Base-by-base conservation (phyloP, 2,329 filamentous ascomycete genomes). In the Parastagonospora avenae region DNA sequence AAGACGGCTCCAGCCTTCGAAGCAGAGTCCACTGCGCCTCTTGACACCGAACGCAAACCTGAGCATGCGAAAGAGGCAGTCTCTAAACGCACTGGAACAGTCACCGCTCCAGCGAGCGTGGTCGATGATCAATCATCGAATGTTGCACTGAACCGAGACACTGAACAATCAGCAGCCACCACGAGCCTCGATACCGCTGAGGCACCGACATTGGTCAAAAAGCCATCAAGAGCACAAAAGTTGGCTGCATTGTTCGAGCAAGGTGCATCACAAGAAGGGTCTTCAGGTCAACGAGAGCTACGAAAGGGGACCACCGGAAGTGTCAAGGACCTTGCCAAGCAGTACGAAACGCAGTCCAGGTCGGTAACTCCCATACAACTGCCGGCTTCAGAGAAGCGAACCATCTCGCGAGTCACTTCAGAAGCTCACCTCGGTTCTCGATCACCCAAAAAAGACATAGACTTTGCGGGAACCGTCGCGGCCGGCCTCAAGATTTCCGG, bases 381-480 rank as follows among this genome's bases (percentile, higher is more conserved):
- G 14, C 51, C 57, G 4, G 42, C 57, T 10, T 47, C 55, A 10
- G 52, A 59, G 19, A 52, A 53, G 11, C 57, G 55, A 19, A 50
- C 52, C 6, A 40, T 56, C 10, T 59, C 58, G 12, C 55, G 62
- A 47, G 46, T 54, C 11, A 40, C 54, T 31, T 64, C 63, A 6
- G 49, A 54, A 7, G 54, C 56, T 29, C 58, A 52, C 29, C 31
- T 55, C 12, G 52, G 51, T 16, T 55, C 57, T 4, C 59, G 61
- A 31, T 60, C 65, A 7, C 70, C 71, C 14, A 55, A 65, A 16
- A 62, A 64, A 43, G 75, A 79, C 41, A 72, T 78, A 31, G 78
- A 79, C 53, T 80, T 80, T 46, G 75, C 78, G 19, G 78, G 77
- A 4, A 76, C 77, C 4, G 62, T 80, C 7, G 77, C 77, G 16